These are phyloP conservation scores for Fraxinus greggii DNA, from an alignment of 305 asterid species.

Conservation along the genomic window DNA sequence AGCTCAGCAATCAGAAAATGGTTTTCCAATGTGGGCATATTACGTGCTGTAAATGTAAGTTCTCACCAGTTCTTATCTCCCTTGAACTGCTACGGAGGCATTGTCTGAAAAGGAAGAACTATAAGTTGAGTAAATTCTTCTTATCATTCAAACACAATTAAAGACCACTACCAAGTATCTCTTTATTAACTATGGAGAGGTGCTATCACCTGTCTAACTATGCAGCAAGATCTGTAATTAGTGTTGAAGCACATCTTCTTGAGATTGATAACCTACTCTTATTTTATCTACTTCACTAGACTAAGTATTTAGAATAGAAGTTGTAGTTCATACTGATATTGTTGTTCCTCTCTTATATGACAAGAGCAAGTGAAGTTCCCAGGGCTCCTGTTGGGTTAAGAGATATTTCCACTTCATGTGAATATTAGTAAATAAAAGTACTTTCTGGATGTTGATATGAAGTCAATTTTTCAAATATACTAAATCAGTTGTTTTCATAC, in stretches of 20 bases:
- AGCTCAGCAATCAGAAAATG: conserved; percentile 82
- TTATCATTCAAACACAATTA: background rate
- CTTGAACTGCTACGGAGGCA: background rate
- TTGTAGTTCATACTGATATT: background rate
- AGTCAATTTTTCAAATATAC: background rate
- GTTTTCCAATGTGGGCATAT: conserved; percentile 97
- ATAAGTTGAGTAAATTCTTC: background rate
- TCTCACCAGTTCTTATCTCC: conserved; percentile 20
- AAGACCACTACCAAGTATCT: background rate
- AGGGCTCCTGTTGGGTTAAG: conserved; percentile 1
- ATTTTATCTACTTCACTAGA: background rate
- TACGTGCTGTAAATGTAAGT: conserved; percentile 92
- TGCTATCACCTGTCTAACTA: background rate
- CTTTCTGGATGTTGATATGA: conserved; percentile 9
- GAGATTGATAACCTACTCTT: background rate
- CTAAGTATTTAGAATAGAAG: background rate
- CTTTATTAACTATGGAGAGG: background rate
- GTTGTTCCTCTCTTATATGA: background rate
- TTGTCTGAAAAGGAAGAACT: conserved; percentile 6
- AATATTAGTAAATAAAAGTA: background rate
- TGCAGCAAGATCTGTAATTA: background rate
- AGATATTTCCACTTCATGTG: conserved; percentile 2
- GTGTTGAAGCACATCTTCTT: background rate
- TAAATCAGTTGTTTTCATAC: conserved; percentile 21
- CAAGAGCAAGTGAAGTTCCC: conserved; percentile 10